Evolutionary conservation across 2,329 filamentous ascomycete genomes (phyloP).

Genomic region (Plenodomus biglobosus): DNA sequence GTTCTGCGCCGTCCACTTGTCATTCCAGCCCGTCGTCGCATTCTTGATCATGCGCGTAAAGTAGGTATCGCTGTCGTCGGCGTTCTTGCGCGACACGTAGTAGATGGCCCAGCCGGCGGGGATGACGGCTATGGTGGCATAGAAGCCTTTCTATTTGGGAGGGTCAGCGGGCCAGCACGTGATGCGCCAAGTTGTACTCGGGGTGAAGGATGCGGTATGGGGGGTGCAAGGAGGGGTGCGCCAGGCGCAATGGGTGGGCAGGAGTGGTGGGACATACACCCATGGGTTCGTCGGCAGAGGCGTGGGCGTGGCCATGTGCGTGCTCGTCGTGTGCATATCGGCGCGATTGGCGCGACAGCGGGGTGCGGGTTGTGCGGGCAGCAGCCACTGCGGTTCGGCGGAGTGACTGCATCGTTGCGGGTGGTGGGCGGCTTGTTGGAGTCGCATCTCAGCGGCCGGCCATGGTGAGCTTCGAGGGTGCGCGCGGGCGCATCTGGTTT

Average conservation of each 20-base stretch:
- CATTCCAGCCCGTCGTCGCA: constrained; percentile 56
- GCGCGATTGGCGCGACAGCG: constrained; percentile 44
- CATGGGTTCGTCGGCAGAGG: constrained; percentile 52
- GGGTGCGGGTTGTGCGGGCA: constrained; percentile 43
- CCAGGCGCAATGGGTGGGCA: constrained; percentile 6
- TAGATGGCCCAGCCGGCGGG: constrained; percentile 52
- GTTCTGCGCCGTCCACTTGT: constrained; percentile 59
- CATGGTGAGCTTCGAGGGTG: constrained; percentile 33
- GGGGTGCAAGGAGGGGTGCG: neutral
- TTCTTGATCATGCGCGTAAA: constrained; percentile 57
- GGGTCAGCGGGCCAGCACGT: constrained; percentile 25
- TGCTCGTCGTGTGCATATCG: constrained; percentile 46
- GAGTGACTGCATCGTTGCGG: constrained; percentile 49
- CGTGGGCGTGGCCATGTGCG: constrained; percentile 38
- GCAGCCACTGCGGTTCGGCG: constrained; percentile 48
- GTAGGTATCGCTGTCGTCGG: constrained; percentile 44
- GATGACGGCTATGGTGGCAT: constrained; percentile 49
- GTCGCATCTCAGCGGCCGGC: constrained; percentile 13
- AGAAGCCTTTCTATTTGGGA: constrained; percentile 49
- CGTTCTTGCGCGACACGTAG: constrained; percentile 46
- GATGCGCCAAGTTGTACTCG: neutral
- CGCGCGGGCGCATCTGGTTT: constrained; percentile 10
- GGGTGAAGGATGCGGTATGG: neutral
- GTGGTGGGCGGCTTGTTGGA: constrained; percentile 25
- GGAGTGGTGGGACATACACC: constrained; percentile 50